phyloP scores from a whole-genome alignment of 768 basidiomycete species.

The Paxillus rubicundulus region DNA sequence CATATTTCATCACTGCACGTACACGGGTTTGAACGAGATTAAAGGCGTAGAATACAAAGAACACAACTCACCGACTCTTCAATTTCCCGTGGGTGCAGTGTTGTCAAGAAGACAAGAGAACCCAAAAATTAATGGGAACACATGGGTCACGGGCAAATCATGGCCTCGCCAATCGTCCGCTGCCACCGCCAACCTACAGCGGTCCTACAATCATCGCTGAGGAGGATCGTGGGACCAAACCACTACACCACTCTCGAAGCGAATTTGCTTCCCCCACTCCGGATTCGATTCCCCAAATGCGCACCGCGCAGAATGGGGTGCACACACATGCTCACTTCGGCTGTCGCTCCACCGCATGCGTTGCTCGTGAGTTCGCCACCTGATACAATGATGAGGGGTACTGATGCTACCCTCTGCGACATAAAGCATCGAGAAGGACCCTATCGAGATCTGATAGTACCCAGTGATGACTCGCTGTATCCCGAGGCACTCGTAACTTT shows the following conservation, averaged over 20 bases:
- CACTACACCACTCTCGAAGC: slow-evolving; percentile 41
- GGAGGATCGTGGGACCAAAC: slow-evolving; percentile 17
- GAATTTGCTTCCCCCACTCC: slow-evolving; percentile 39
- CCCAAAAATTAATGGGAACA: slow-evolving; percentile 28
- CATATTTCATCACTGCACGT: too few species aligned
- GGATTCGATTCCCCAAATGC: slow-evolving; percentile 20
- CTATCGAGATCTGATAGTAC: neutral
- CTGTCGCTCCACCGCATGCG: slow-evolving; percentile 37
- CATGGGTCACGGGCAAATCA: slow-evolving; percentile 29
- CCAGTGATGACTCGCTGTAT: slow-evolving; percentile 32
- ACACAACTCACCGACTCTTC: neutral
- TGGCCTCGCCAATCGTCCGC: slow-evolving; percentile 26
- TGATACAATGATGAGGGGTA: slow-evolving; percentile 17
- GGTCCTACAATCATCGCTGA: slow-evolving; percentile 10
- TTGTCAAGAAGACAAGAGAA: slow-evolving; percentile 26
- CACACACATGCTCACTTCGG: slow-evolving; percentile 33
- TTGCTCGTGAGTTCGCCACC: slow-evolving; percentile 25
- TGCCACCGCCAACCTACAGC: slow-evolving; percentile 19
- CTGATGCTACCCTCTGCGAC: neutral
- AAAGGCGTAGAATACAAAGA: neutral
- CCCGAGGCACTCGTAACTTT: slow-evolving; percentile 14
- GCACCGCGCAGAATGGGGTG: slow-evolving; percentile 24
- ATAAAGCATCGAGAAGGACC: neutral
- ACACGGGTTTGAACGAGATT: too few species aligned
- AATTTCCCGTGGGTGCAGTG: neutral